Evolutionary conservation across 345 rosid genomes (phyloP), one percentile per base, ranked within the genome.

Genomic region (Populus euphratica): DNA sequence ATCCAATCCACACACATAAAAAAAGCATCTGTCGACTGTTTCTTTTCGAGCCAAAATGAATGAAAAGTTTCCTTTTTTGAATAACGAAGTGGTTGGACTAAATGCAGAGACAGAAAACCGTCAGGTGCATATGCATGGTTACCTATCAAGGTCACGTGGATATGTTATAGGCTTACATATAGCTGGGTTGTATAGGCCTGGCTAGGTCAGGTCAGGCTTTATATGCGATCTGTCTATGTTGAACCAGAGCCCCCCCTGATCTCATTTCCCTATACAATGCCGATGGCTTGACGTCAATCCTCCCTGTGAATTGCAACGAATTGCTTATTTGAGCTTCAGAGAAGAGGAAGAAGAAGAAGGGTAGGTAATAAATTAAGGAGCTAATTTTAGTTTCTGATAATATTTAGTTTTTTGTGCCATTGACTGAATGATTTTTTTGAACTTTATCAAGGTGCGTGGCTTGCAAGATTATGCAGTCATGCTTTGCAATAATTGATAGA

Each of bases 121-220:
- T 35, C 61, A 70, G 59, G 20, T 18, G 75, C 25, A 5, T 10
- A 72, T 72, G 75, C 75, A 72, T 72, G 65, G 31, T 50, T 72
- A 29, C 21, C 29, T 61, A 52, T 65, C 52, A 65, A 59, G 52
- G 54, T 77, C 78, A 69, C 81, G 62, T 81, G 47, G 47, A 43
- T 18, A 68, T 73, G 27, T 52, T 8, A 39, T 68, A 13, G 41
- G 49, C 56, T 50, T 50, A 18, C 20, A 50, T 8, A 20, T 50
- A 5, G 59, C 59, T 50, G 59, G 12, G n/a, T 2, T 1, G 59
- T 18, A 43, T 18, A 50, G 59, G n/a, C 59, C 59, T 50, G 36
- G 52, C 54, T 68, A 27, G 12, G 27, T 70, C 65, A 23, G 68
- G 18, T 18, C 23, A 66, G 65, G 63, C 77, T 80, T n/a, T 41